Evolutionary conservation across 2,329 filamentous ascomycete genomes (phyloP), one percentile per base, ranked within the genome.

Genomic region (Nectriaceae sp.): DNA sequence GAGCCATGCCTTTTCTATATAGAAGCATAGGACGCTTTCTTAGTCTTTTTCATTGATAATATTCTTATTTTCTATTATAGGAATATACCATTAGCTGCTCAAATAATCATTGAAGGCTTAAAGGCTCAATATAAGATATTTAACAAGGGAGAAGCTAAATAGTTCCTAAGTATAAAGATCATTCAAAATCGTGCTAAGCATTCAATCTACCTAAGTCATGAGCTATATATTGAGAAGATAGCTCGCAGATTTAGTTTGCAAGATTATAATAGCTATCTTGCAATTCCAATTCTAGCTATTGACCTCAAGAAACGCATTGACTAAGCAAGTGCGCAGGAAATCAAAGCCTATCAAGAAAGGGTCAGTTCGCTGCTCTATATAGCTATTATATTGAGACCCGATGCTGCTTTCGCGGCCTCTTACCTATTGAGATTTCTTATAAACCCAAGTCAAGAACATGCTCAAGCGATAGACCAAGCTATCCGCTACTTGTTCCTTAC

Each of bases 361-460:
- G 21, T 44, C 16, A 20, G 41, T 11, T 29, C 31, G 13, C 38
- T 47, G 3, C 22, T 42, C 4, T 47, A 47, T 11, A 8, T 22
- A 16, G 35, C 35, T 4, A 33, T 44, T 4, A 48, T 44, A 4
- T 40, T 40, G 8, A 18, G 26, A 15, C 46, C 24, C 3, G 36
- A 48, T 29, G 33, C 44, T 11, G 41, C 46, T n/a, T 48, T 48
- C 21, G 10, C 18, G 8, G n/a, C 21, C 5, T 22, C 21, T 11
- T 29, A 36, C 11, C 29, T 48, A 40, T 33, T 20, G 13, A 3
- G 36, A 19, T 48, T 48, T 11, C 39, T 24, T 19, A 15, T 36
- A n/a, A 48, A 48, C 36, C 41, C 35, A 44, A 26, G 41, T 16
- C 22, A 22, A 15, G 21, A 33, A 24, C 26, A 48, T 33, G 19